phyloP scores from a whole-genome alignment of 2,329 filamentous ascomycete genomes.

The Xylaria sp. region DNA sequence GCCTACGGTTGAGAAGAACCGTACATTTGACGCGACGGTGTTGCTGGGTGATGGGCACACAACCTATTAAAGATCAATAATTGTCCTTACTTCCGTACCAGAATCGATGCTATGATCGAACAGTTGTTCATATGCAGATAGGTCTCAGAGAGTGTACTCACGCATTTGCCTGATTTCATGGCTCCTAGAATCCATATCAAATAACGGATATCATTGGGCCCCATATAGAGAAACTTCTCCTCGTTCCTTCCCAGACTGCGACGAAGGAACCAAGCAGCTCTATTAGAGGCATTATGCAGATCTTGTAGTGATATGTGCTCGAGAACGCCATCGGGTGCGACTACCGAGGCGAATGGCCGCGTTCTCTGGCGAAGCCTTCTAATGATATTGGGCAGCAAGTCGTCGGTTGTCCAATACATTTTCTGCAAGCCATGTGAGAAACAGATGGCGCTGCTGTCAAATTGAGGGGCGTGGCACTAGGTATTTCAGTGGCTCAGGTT shows the following conservation, averaged over 20 bases:
- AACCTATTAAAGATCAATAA: constrained; percentile 6
- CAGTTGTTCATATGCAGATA: background rate
- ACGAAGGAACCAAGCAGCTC: constrained; percentile 37
- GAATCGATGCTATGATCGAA: background rate
- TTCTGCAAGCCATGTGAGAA: background rate
- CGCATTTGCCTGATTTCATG: constrained; percentile 36
- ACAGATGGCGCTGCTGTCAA: background rate
- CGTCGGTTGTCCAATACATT: constrained; percentile 26
- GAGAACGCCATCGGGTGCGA: constrained; percentile 20
- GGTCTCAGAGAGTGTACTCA: constrained; percentile 20
- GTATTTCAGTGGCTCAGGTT: background rate
- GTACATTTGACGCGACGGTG: constrained; percentile 21
- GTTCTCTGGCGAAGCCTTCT: constrained; percentile 17
- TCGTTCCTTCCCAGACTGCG: constrained; percentile 25
- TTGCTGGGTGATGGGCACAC: constrained; percentile 24
- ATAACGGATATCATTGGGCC: constrained; percentile 35
- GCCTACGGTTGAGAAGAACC: constrained; percentile 23
- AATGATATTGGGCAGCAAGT: constrained; percentile 21
- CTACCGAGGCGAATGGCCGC: constrained; percentile 20
- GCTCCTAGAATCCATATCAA: constrained; percentile 35
- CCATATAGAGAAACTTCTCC: constrained; percentile 35
- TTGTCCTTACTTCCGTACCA: background rate
- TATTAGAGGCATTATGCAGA: constrained; percentile 32
- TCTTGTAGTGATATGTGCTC: constrained; percentile 20
- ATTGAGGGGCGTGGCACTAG: background rate